Conservation (phyloP, 2,329 filamentous ascomycete genomes). For the Sarocladium kiliense region DNA sequence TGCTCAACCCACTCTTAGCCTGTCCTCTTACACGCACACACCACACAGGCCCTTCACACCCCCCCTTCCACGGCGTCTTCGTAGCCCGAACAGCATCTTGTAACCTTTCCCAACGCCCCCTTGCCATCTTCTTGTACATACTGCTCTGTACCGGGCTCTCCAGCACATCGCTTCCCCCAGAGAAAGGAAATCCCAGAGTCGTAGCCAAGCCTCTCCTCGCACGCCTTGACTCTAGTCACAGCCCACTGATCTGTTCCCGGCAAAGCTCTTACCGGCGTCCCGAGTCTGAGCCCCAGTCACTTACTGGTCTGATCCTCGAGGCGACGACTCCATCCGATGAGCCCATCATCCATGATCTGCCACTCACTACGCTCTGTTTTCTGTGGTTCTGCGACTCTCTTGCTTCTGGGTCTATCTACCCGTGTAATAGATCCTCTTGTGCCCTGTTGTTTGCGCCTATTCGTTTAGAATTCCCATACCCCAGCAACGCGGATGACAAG, state of each 20-base stretch:
- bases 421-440: constrained; percentile 4
- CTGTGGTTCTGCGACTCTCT: background rate
- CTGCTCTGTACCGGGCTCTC: background rate
- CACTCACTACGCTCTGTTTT: background rate
- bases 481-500: background rate
- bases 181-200: background rate
- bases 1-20: background rate
- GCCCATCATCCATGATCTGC: background rate
- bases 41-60: background rate
- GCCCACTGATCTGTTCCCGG: constrained; percentile 2
- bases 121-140: background rate
- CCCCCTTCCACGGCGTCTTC: constrained; percentile 2
- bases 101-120: constrained; percentile 5
- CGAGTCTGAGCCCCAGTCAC: constrained; percentile 3
- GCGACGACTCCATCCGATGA: constrained; percentile 9
- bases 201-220: constrained; percentile 3
- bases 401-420: background rate
- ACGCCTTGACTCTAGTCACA: background rate
- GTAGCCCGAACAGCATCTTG: background rate
- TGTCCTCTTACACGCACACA: background rate
- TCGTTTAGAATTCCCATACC: background rate
- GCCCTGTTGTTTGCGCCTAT: constrained; percentile 2
- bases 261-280: constrained; percentile 10
- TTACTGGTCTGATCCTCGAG: constrained; percentile 8
- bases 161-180: background rate